These are phyloP conservation scores for Candida incommunis DNA, from an alignment of 805 yeast genomes.

Conservation along the genomic window DNA sequence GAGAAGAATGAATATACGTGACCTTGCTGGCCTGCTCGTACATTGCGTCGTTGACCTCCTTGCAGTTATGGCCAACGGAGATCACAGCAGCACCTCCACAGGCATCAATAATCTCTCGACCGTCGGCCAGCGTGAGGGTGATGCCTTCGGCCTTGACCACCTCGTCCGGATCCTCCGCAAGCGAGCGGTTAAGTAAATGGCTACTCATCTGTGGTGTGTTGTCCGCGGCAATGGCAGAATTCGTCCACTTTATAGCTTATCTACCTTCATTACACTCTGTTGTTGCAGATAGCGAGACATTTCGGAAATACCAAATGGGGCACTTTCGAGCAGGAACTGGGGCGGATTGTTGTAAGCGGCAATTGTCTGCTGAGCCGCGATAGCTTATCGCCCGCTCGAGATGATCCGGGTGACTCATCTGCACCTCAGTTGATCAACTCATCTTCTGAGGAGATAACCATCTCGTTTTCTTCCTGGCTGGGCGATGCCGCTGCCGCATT, in stretches of 20 bases:
- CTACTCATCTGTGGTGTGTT: no score
- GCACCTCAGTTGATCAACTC: neutral
- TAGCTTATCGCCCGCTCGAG: no score
- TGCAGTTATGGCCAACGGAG: conserved; percentile 32
- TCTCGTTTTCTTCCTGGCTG: neutral
- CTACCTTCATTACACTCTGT: no score
- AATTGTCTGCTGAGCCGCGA: neutral
- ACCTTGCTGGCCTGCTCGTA: conserved; percentile 23
- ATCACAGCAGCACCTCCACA: conserved; percentile 43
- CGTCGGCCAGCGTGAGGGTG: conserved; percentile 2
- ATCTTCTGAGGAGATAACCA: neutral
- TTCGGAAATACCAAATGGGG: no score
- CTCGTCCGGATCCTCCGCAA: neutral
- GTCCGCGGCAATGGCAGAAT: no score
- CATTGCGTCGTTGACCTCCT: conserved; percentile 27
- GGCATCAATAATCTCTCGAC: conserved; percentile 25
- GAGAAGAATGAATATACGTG: conserved; percentile 25
- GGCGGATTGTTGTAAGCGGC: no score
- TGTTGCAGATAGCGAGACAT: no score
- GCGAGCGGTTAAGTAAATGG: neutral
- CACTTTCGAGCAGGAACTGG: no score
- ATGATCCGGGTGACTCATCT: no score
- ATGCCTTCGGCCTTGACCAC: neutral
- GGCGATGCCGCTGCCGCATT: neutral
- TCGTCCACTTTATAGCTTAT: no score